Conservation (phyloP, 805 yeast genomes). For the Saccharomyces eubayanus region DNA sequence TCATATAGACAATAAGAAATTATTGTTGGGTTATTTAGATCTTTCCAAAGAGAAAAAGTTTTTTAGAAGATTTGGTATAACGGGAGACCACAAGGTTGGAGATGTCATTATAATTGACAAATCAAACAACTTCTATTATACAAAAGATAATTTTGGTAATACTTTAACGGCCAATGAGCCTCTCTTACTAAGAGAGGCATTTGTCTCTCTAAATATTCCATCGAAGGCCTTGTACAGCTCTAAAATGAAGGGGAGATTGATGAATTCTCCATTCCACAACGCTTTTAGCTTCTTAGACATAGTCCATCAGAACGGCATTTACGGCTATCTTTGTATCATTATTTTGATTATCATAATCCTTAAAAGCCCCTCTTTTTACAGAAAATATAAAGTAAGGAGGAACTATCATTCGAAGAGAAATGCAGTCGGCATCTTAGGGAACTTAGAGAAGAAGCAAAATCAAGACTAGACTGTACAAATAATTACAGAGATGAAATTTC, state of each 20-base stretch:
- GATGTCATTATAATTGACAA: slow-evolving; percentile 48
- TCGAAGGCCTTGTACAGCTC: slow-evolving; percentile 11
- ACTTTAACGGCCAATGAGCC: slow-evolving; percentile 32
- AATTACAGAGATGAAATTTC: not conserved
- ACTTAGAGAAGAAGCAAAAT: slow-evolving; percentile 7
- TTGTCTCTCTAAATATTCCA: slow-evolving; percentile 34
- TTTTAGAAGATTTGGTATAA: slow-evolving; percentile 18
- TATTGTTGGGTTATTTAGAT: slow-evolving; percentile 45
- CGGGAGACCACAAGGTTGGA: slow-evolving; percentile 35
- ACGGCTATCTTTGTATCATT: slow-evolving; percentile 32
- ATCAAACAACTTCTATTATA: slow-evolving; percentile 29
- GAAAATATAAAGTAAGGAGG: slow-evolving; percentile 6
- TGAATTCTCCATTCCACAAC: slow-evolving; percentile 38
- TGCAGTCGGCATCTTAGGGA: slow-evolving; percentile 14
- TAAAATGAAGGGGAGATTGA: slow-evolving; percentile 24
- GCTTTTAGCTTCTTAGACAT: slow-evolving; percentile 36
- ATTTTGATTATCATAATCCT: not conserved
- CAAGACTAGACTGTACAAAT: slow-evolving; percentile 8
- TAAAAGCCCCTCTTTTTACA: slow-evolving; percentile 5
- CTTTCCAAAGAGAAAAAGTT: slow-evolving; percentile 31
- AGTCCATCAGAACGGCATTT: slow-evolving; percentile 38
- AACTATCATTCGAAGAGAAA: slow-evolving; percentile 21
- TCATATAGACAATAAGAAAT: slow-evolving; percentile 36
- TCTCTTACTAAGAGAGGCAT: slow-evolving; percentile 31
- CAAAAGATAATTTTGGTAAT: slow-evolving; percentile 32